Conservation (phyloP, 2,329 filamentous ascomycete genomes). For the Byssochlamys sp. region DNA sequence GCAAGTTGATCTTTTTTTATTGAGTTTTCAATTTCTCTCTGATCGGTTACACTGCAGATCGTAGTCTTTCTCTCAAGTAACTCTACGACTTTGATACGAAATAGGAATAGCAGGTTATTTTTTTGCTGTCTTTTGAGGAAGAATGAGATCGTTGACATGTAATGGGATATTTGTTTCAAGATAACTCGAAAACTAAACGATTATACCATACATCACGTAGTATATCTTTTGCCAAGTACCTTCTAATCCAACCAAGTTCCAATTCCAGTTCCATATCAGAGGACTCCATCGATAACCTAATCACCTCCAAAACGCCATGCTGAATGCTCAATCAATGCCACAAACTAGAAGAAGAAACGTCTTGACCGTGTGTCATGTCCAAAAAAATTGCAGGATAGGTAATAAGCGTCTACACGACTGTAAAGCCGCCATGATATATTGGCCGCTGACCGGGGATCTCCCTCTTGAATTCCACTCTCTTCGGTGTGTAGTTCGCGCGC, state of each 20-base stretch:
- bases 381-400: not conserved
- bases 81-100: too few species aligned
- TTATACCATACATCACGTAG: not conserved
- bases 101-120: too few species aligned
- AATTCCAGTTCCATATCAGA: not conserved
- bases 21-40: too few species aligned
- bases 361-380: not conserved
- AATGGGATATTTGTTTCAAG: not conserved
- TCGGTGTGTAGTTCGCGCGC: constrained; percentile 13
- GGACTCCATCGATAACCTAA: not conserved
- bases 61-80: too few species aligned
- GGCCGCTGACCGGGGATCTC: constrained; percentile 13
- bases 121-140: too few species aligned
- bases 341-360: not conserved
- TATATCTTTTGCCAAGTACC: not conserved
- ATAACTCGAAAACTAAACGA: not conserved
- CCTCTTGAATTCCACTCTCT: constrained; percentile 14
- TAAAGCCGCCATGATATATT: constrained; percentile 16
- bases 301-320: not conserved
- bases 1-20: not conserved
- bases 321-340: not conserved
- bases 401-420: constrained; percentile 7
- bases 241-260: not conserved
- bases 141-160: not conserved
- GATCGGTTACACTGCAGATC: too few species aligned